These are phyloP conservation scores for Harringtonia aguacate DNA, from an alignment of 2,329 filamentous ascomycete genomes.

Conservation along the genomic window DNA sequence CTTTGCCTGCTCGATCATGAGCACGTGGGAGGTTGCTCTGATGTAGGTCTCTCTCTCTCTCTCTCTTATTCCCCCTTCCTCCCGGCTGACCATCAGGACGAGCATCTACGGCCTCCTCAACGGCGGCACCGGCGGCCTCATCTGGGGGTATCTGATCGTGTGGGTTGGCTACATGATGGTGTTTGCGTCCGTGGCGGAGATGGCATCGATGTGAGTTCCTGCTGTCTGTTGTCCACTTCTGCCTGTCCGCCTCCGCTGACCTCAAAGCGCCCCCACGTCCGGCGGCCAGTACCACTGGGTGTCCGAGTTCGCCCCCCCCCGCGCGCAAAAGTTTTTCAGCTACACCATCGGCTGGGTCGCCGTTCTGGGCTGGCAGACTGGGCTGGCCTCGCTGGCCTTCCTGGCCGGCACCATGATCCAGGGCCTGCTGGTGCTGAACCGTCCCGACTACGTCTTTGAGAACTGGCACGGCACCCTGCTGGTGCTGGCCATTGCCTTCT, in stretches of 20 bases:
- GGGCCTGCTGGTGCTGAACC: conserved; percentile 28
- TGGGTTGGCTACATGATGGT: conserved; percentile 35
- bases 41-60: conserved; percentile 15
- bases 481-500: conserved; percentile 32
- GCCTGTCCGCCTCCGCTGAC: background rate
- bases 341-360: conserved; percentile 42
- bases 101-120: conserved; percentile 30
- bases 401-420: conserved; percentile 37
- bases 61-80: background rate
- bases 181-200: conserved; percentile 28
- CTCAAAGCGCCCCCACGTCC: conserved; percentile 30
- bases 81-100: conserved; percentile 13
- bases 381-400: conserved; percentile 26
- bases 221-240: background rate
- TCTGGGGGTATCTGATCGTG: conserved; percentile 39
- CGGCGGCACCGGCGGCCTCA: conserved; percentile 40
- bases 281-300: conserved; percentile 54
- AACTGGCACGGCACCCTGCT: conserved; percentile 39
- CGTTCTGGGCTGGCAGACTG: conserved; percentile 35
- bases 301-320: conserved; percentile 36
- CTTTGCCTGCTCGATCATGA: conserved; percentile 40
- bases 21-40: conserved; percentile 41
- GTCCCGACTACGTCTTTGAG: conserved; percentile 25
- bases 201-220: conserved; percentile 25
- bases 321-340: conserved; percentile 40